Conservation (phyloP, 176 grass and related monocot genomes). For the Tillandsia fasciculata region DNA sequence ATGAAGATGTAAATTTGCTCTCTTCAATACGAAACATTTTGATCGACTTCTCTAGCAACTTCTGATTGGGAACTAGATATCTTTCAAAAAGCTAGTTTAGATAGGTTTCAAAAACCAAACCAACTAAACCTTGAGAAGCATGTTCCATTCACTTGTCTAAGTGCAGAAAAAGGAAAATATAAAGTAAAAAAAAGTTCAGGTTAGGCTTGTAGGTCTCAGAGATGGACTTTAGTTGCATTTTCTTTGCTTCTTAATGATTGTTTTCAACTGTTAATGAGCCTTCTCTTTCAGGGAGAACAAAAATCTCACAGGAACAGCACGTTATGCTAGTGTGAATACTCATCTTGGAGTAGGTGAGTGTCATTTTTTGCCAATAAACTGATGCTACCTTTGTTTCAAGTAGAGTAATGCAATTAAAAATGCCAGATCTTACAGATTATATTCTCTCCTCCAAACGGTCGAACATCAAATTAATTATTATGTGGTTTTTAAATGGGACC, state of each 20-base stretch:
- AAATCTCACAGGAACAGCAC: constrained; percentile 54
- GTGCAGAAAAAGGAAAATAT: no score
- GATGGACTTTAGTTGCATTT: background rate
- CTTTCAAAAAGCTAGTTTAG: no score
- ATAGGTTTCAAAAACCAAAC: no score
- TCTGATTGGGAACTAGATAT: no score
- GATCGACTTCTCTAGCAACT: no score
- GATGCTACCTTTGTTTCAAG: background rate
- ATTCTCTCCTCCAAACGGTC: background rate
- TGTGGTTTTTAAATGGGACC: background rate
- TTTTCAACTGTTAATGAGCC: background rate
- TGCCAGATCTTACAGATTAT: background rate
- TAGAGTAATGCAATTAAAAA: background rate
- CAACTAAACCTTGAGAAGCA: no score
- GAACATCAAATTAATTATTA: background rate
- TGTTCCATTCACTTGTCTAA: no score
- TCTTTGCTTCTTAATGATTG: background rate
- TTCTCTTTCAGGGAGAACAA: constrained; percentile 43
- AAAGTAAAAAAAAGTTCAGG: no score
- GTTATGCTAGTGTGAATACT: constrained; percentile 62
- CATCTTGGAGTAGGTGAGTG: constrained; percentile 60
- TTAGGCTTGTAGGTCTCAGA: background rate
- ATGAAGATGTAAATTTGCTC: background rate
- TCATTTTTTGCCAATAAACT: background rate
- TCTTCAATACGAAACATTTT: background rate